Conservation (phyloP, 768 basidiomycete genomes). For the Cantharellus anzutake region DNA sequence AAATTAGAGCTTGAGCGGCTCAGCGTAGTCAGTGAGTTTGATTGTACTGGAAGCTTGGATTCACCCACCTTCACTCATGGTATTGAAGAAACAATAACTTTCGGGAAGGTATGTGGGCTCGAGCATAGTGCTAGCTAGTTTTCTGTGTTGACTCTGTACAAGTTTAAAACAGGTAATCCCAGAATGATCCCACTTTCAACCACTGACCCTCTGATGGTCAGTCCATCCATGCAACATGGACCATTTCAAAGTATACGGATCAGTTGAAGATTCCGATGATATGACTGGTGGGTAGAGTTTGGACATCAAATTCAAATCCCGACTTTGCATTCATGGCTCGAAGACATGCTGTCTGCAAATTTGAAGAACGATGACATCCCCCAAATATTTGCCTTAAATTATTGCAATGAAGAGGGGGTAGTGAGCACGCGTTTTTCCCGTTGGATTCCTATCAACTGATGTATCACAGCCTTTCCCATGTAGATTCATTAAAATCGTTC, state of each 20-base stretch:
- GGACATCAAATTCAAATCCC: neutral
- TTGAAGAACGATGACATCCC: constrained; percentile 46
- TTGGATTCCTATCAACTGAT: neutral
- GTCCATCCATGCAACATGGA: constrained; percentile 77
- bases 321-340: neutral
- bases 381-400: constrained; percentile 43
- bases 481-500: constrained; percentile 54
- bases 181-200: constrained; percentile 1
- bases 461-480: constrained; percentile 28
- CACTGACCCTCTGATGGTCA: constrained; percentile 15
- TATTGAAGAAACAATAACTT: constrained; percentile 43
- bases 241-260: constrained; percentile 47
- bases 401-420: constrained; percentile 33
- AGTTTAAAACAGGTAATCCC: constrained; percentile 20
- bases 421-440: neutral
- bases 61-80: neutral
- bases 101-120: constrained; percentile 44
- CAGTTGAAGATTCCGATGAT: constrained; percentile 39
- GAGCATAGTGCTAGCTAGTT: constrained; percentile 8
- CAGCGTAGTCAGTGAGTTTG: constrained; percentile 44
- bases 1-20: constrained; percentile 40
- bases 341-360: constrained; percentile 37
- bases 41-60: neutral
- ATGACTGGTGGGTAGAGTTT: constrained; percentile 22
- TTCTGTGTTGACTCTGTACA: neutral